Conservation (phyloP, 2,329 filamentous ascomycete genomes). For the Lecanosticta acicola region DNA sequence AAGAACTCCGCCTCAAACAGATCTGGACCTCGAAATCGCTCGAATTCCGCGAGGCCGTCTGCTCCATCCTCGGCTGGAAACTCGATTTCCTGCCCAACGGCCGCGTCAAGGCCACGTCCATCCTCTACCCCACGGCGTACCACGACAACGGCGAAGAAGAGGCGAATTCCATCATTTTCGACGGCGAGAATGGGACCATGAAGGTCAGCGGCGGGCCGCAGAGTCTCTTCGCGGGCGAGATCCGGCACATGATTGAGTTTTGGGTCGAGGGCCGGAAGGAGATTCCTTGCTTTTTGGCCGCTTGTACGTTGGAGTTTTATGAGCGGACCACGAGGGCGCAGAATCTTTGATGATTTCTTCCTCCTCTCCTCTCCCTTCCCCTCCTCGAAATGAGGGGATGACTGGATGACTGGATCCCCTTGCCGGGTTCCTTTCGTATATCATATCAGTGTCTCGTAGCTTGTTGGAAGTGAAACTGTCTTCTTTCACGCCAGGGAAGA, state of each 20-base stretch:
- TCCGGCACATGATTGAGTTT: slow-evolving; percentile 81
- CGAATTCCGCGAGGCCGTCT: slow-evolving; percentile 94
- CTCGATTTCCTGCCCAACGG: slow-evolving; percentile 96
- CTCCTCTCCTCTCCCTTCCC: not conserved
- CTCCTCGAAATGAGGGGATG: not conserved
- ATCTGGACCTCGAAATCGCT: slow-evolving; percentile 87
- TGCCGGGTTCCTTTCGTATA: no score
- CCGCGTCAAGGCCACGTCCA: slow-evolving; percentile 82
- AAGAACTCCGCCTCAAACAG: slow-evolving; percentile 77
- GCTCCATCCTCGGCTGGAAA: slow-evolving; percentile 86
- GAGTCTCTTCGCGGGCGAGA: slow-evolving; percentile 78
- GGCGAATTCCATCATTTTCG: slow-evolving; percentile 67
- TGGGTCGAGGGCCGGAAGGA: slow-evolving; percentile 94
- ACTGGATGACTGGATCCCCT: not conserved
- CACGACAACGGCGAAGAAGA: slow-evolving; percentile 43
- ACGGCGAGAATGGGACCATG: slow-evolving; percentile 93
- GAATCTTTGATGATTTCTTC: slow-evolving; percentile 15
- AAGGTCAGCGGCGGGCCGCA: slow-evolving; percentile 89
- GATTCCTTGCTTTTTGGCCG: slow-evolving; percentile 87
- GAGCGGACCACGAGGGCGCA: slow-evolving; percentile 52
- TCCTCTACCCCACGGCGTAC: slow-evolving; percentile 60
- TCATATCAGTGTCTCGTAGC: no score
- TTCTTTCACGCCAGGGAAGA: no score
- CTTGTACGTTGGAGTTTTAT: slow-evolving; percentile 87
- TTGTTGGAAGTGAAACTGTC: no score